phyloP scores from a whole-genome alignment of 2,329 filamentous ascomycete genomes.

The Gnomoniopsis sp. region DNA sequence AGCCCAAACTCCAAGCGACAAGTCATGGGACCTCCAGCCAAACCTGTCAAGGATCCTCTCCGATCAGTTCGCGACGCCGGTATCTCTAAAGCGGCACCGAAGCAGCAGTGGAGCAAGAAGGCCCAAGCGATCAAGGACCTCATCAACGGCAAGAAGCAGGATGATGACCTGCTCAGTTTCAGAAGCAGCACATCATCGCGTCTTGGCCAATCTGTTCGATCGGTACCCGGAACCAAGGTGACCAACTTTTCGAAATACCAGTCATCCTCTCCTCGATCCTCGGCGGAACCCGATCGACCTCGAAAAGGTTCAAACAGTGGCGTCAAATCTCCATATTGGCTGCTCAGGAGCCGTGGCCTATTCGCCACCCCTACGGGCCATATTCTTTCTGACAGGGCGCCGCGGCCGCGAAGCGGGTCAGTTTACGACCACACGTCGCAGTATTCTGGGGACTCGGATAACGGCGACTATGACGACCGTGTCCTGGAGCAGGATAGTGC shows the following conservation, averaged over 20 bases:
- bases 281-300: slow-evolving; percentile 12
- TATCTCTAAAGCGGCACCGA: slow-evolving; percentile 8
- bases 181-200: slow-evolving; percentile 17
- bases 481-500: slow-evolving; percentile 16
- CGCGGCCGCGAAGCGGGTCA: slow-evolving; percentile 3
- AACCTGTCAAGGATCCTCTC: slow-evolving; percentile 15
- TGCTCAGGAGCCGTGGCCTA: slow-evolving; percentile 13
- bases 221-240: slow-evolving; percentile 11
- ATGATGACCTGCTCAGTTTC: slow-evolving; percentile 19
- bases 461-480: slow-evolving; percentile 14
- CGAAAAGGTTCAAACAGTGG: slow-evolving; percentile 13
- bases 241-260: slow-evolving; percentile 19
- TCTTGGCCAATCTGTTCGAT: slow-evolving; percentile 13
- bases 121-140: slow-evolving; percentile 14
- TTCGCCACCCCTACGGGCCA: slow-evolving; percentile 17
- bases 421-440: slow-evolving; percentile 11
- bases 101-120: slow-evolving; percentile 15
- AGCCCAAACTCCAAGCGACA: slow-evolving; percentile 13
- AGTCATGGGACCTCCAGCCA: slow-evolving; percentile 17
- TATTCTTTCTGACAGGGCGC: slow-evolving; percentile 15
- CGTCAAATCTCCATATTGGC: slow-evolving; percentile 18
- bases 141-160: slow-evolving; percentile 13
- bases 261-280: slow-evolving; percentile 17
- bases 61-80: slow-evolving; percentile 15
- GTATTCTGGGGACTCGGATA: slow-evolving; percentile 16